Percentiles rank a stretch among this genome's conserved stretches.
Conservation (phyloP, 2,329 filamentous ascomycete genomes). For the Dactylellina cionopaga region DNA sequence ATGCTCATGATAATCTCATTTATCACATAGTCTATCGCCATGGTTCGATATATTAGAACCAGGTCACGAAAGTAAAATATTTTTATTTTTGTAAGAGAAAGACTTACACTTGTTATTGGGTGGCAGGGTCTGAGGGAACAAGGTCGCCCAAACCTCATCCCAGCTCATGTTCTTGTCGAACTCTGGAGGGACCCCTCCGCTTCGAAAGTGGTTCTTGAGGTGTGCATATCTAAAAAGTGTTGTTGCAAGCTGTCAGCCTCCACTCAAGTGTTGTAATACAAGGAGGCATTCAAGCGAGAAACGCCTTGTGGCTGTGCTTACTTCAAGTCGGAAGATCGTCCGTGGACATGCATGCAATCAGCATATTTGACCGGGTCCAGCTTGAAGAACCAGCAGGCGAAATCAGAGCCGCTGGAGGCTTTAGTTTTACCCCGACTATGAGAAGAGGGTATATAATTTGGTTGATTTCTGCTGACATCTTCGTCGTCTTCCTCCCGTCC, state of each 20-base stretch:
- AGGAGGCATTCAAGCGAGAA: background rate
- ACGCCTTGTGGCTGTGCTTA: no score
- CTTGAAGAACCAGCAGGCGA: constrained; percentile 49
- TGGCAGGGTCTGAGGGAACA: constrained; percentile 27
- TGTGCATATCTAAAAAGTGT: constrained; percentile 38
- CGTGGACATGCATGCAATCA: constrained; percentile 45
- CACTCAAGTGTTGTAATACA: no score
- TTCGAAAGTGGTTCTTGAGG: constrained; percentile 36
- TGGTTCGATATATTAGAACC: background rate
- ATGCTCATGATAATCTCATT: constrained; percentile 48
- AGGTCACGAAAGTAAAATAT: background rate
- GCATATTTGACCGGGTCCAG: constrained; percentile 45
- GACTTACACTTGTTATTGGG: constrained; percentile 44
- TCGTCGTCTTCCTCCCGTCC: constrained; percentile 29
- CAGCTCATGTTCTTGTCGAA: constrained; percentile 50
- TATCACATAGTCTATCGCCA: constrained; percentile 41
- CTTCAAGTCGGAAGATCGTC: constrained; percentile 48
- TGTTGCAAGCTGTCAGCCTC: no score
- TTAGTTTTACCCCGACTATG: constrained; percentile 12
- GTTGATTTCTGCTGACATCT: background rate
- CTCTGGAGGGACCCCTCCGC: constrained; percentile 12
- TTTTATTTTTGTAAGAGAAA: no score
- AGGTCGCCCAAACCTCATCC: constrained; percentile 45
- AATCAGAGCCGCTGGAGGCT: constrained; percentile 16
- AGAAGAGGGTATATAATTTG: constrained; percentile 33